Conservation (phyloP, 2,329 filamentous ascomycete species). For the Rhynchosporium secalis region DNA sequence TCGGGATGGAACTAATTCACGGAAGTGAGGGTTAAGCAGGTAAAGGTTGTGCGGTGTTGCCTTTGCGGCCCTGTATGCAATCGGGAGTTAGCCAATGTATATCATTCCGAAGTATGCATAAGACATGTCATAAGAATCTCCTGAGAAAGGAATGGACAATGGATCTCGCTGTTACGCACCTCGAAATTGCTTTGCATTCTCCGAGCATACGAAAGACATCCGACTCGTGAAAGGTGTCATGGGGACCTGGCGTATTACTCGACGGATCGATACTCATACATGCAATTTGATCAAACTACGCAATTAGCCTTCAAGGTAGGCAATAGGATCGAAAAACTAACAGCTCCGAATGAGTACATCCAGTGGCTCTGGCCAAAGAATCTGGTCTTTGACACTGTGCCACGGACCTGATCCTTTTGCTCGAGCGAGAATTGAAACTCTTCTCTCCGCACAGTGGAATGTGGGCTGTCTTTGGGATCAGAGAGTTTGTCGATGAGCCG, state of each 20-base stretch:
- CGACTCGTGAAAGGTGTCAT: not conserved
- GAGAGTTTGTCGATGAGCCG: constrained; percentile 16
- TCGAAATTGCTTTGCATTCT: constrained; percentile 29
- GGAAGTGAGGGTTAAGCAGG: constrained; percentile 23
- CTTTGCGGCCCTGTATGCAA: constrained; percentile 22
- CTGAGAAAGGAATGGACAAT: too few species aligned
- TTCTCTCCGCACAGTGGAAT: not conserved
- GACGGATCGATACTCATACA: constrained; percentile 20
- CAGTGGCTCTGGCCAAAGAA: constrained; percentile 36
- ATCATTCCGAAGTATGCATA: too few species aligned
- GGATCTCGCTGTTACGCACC: too few species aligned
- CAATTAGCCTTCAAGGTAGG: not conserved
- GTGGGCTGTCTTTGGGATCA: constrained; percentile 1
- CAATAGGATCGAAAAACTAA: constrained; percentile 18
- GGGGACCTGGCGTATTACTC: constrained; percentile 13
- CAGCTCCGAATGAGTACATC: constrained; percentile 32
- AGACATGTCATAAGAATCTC: too few species aligned
- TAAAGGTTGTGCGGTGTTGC: constrained; percentile 22
- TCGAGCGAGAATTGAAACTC: constrained; percentile 12
- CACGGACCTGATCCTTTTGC: constrained; percentile 16
- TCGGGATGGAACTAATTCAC: constrained; percentile 27
- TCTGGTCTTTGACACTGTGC: constrained; percentile 32
- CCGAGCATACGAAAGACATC: constrained; percentile 21
- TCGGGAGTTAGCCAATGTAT: too few species aligned
- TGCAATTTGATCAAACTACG: constrained; percentile 25